phyloP scores from a whole-genome alignment of 23 red algal species.

The Agarophyton chilense region DNA sequence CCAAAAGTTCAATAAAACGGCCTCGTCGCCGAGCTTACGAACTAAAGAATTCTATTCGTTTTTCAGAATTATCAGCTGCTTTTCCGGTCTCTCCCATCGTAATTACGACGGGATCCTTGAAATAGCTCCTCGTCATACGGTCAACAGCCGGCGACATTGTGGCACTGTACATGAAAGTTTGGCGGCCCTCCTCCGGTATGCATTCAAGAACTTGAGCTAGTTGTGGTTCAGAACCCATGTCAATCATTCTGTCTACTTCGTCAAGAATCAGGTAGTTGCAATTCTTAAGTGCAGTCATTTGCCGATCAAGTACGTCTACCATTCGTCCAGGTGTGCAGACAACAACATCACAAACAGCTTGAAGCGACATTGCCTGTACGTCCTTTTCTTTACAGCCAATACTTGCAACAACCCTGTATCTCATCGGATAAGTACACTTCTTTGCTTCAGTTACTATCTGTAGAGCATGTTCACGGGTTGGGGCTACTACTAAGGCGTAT shows the following conservation, averaged over 20 bases:
- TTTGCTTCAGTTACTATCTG: slow-evolving; percentile 89
- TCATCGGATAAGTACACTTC: slow-evolving; percentile 68
- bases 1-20: slow-evolving; percentile 79
- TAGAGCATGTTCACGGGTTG: slow-evolving; percentile 90
- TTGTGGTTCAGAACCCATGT: slow-evolving; percentile 87
- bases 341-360: slow-evolving; percentile 79
- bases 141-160: slow-evolving; percentile 93
- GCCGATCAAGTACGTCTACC: slow-evolving; percentile 74
- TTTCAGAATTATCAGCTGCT: slow-evolving; percentile 70
- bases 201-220: slow-evolving; percentile 68
- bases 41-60: slow-evolving; percentile 81
- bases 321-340: slow-evolving; percentile 94
- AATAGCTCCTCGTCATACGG: slow-evolving; percentile 75
- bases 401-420: slow-evolving; percentile 64
- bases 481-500: slow-evolving; percentile 89
- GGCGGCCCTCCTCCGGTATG: slow-evolving; percentile 60
- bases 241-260: slow-evolving; percentile 93
- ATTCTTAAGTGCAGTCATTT: slow-evolving; percentile 63
- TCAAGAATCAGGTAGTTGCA: slow-evolving; percentile 86
- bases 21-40: slow-evolving; percentile 76
- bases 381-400: slow-evolving; percentile 87
- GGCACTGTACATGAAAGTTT: slow-evolving; percentile 94
- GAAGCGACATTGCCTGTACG: slow-evolving; percentile 53
- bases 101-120: slow-evolving; percentile 79
- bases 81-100: slow-evolving; percentile 88